These are phyloP conservation scores for Setaria italica DNA, from an alignment of 202 grass and related monocot genomes.

Conservation along the genomic window DNA sequence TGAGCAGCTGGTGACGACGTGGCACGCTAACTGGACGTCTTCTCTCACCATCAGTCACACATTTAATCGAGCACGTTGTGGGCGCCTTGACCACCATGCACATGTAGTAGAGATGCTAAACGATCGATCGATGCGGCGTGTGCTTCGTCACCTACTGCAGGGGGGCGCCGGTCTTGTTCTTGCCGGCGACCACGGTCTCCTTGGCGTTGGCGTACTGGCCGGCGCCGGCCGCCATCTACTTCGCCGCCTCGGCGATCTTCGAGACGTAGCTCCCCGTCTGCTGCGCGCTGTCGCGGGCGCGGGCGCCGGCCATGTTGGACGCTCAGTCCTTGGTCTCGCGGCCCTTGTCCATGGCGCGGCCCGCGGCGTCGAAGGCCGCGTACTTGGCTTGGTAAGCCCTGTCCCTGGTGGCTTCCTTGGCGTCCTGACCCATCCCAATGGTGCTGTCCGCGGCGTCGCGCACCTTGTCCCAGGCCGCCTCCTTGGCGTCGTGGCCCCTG, in stretches of 20 bases:
- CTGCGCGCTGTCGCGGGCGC: slow-evolving; percentile 36
- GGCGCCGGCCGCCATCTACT: slow-evolving; percentile 58
- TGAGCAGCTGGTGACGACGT: too few relatives aligned
- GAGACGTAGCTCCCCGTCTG: slow-evolving; percentile 53
- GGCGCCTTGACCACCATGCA: too few relatives aligned
- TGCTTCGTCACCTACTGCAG: too few relatives aligned
- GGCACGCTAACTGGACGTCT: too few relatives aligned
- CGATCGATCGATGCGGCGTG: too few relatives aligned
- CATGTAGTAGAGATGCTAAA: too few relatives aligned
- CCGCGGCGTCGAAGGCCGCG: slow-evolving; percentile 37
- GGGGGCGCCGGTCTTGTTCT: slow-evolving; percentile 53
- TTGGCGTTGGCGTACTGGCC: slow-evolving; percentile 44
- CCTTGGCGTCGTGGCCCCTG: slow-evolving; percentile 41
- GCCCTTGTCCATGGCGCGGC: slow-evolving; percentile 47
- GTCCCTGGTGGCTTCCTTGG: slow-evolving; percentile 49
- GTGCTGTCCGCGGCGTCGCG: slow-evolving; percentile 42
- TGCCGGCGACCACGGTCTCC: slow-evolving; percentile 51
- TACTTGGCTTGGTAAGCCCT: slow-evolving; percentile 44
- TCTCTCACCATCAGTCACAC: too few relatives aligned
- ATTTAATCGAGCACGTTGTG: too few relatives aligned
- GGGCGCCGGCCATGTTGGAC: not conserved
- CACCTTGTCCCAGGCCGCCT: slow-evolving; percentile 56
- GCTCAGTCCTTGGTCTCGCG: slow-evolving; percentile 48
- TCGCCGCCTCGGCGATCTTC: slow-evolving; percentile 56
- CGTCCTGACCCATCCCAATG: slow-evolving; percentile 47